These are phyloP conservation scores for Neolentinus lepideus DNA, from an alignment of 1,284 basidiomycete genomes.

Conservation along the genomic window DNA sequence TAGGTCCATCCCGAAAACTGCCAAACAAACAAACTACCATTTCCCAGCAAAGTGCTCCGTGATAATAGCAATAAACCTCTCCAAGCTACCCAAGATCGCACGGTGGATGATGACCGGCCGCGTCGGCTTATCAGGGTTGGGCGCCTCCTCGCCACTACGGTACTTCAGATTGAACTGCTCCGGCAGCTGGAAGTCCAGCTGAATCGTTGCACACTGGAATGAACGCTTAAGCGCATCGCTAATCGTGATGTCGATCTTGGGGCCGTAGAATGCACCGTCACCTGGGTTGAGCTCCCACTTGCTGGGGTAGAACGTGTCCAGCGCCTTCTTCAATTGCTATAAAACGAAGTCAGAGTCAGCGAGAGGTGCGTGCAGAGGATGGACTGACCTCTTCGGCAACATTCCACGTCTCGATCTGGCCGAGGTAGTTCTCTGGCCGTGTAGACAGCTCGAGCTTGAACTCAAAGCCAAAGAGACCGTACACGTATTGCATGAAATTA, in stretches of 20 bases:
- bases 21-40: conserved; percentile 52
- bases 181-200: conserved; percentile 99
- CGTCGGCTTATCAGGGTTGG: conserved; percentile 48
- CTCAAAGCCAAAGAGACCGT: conserved; percentile 96
- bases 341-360: conserved; percentile 4
- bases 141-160: conserved; percentile 66
- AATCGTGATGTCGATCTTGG: conserved; percentile 98
- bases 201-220: conserved; percentile 98
- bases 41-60: conserved; percentile 98
- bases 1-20: background rate
- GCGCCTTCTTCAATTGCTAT: conserved; percentile 78
- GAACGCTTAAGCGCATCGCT: conserved; percentile 88
- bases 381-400: conserved; percentile 68
- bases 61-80: conserved; percentile 95
- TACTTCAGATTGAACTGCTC: conserved; percentile 96
- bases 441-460: conserved; percentile 96
- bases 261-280: conserved; percentile 96
- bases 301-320: conserved; percentile 85
- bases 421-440: conserved; percentile 92
- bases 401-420: conserved; percentile 88
- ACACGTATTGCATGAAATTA: conserved; percentile 92
- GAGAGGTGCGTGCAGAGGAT: background rate
- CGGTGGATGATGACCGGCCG: conserved; percentile 98
- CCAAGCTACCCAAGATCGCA: conserved; percentile 91
- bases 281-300: conserved; percentile 94